Evolutionary conservation across 1,284 basidiomycete species (phyloP).

Genomic region (Malassezia yamatoensis): DNA sequence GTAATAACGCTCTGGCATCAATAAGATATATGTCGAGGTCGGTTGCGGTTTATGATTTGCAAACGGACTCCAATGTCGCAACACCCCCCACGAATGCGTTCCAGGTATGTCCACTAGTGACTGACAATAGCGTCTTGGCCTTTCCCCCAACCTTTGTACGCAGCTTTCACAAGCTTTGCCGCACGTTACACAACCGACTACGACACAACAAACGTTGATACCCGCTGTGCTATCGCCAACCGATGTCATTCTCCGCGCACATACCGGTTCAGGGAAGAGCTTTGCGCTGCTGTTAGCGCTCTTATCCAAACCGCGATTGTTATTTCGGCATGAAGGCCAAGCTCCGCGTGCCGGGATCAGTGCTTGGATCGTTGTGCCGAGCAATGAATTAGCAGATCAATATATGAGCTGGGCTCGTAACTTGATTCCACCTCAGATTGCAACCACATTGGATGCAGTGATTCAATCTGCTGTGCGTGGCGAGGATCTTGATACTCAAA

Average conservation of each 20-base stretch:
- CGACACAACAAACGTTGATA: conserved; percentile 34
- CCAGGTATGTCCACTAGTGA: conserved; percentile 12
- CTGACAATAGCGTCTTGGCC: conserved; percentile 16
- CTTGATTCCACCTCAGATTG: conserved; percentile 22
- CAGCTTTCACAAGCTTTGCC: conserved; percentile 27
- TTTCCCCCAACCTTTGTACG: conserved; percentile 25
- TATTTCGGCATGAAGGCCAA: conserved; percentile 17
- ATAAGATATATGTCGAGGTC: too few relatives aligned
- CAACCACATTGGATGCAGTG: conserved; percentile 29
- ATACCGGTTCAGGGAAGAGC: conserved; percentile 44
- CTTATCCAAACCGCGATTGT: conserved; percentile 39
- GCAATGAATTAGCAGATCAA: conserved; percentile 41
- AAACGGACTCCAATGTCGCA: too few relatives aligned
- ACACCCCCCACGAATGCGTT: not conserved
- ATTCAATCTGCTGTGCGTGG: conserved; percentile 34
- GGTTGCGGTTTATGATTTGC: too few relatives aligned
- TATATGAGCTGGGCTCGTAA: conserved; percentile 34
- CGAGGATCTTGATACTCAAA: conserved; percentile 19
- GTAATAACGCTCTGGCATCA: too few relatives aligned
- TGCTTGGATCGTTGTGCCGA: conserved; percentile 39
- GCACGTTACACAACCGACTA: conserved; percentile 31
- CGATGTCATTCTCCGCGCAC: conserved; percentile 40
- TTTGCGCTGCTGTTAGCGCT: conserved; percentile 39
- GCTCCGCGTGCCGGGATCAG: conserved; percentile 21
- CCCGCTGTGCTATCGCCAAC: conserved; percentile 27